A percentile compares a stretch with the other conserved stretches of the same genome.
Conservation (phyloP, 2,329 filamentous ascomycete genomes). For the Apiospora aurea region DNA sequence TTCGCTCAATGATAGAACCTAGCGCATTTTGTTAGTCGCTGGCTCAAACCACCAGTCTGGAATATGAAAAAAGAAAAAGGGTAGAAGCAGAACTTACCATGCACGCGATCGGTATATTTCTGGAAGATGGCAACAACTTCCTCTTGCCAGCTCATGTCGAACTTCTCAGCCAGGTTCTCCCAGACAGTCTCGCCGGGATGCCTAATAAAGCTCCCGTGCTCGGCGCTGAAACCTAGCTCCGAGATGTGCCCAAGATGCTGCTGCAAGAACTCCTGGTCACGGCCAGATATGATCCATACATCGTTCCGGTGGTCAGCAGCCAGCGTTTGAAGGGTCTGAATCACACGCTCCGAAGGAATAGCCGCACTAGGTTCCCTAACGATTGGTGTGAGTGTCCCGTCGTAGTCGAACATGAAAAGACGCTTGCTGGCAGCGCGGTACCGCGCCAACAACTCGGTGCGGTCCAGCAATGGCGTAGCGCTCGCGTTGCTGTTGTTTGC, state of each 20-base stretch:
- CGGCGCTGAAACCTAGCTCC: constrained; percentile 90
- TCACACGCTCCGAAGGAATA: constrained; percentile 83
- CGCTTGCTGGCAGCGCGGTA: constrained; percentile 80
- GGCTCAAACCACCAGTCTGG: neutral
- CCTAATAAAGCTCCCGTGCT: constrained; percentile 95
- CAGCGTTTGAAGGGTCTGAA: constrained; percentile 79
- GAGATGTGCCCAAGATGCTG: constrained; percentile 92
- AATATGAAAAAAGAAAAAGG: neutral
- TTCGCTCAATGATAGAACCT: constrained; percentile 93
- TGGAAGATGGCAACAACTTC: constrained; percentile 87
- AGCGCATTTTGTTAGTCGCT: neutral
- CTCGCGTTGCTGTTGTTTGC: constrained; percentile 77
- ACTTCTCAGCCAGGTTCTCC: constrained; percentile 86
- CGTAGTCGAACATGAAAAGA: constrained; percentile 98
- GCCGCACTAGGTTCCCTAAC: constrained; percentile 90
- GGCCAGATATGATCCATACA: constrained; percentile 98
- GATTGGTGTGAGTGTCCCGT: constrained; percentile 94
- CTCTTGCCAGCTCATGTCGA: constrained; percentile 91
- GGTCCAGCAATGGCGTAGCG: constrained; percentile 83
- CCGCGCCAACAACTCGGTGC: constrained; percentile 71
- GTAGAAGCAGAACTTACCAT: constrained; percentile 60
- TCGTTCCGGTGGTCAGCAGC: constrained; percentile 82
- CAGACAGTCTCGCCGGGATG: constrained; percentile 78
- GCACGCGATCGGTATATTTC: constrained; percentile 85
- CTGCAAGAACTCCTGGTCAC: constrained; percentile 89